phyloP scores from a whole-genome alignment of 2,329 filamentous ascomycete genomes.

The Talaromyces sp. region DNA sequence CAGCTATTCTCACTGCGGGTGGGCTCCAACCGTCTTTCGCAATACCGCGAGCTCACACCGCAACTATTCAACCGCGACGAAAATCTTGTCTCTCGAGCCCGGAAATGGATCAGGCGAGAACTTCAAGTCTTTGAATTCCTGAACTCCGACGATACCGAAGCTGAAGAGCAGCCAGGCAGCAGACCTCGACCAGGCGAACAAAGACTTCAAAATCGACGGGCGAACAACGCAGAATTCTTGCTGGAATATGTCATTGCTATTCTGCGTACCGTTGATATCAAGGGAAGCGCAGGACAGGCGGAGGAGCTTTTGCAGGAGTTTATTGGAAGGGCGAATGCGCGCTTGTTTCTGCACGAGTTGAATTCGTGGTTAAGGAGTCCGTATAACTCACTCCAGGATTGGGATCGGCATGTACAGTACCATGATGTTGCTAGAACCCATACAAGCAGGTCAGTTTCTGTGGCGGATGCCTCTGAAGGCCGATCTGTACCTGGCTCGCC shows the following conservation, averaged over 20 bases:
- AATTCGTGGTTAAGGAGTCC: conserved; percentile 80
- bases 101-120: conserved; percentile 79
- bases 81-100: conserved; percentile 70
- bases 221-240: conserved; percentile 75
- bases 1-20: conserved; percentile 75
- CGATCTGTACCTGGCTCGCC: conserved; percentile 26
- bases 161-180: background rate
- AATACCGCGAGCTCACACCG: conserved; percentile 71
- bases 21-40: conserved; percentile 73
- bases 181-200: conserved; percentile 29
- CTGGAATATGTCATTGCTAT: conserved; percentile 84
- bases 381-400: conserved; percentile 66
- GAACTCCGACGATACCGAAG: conserved; percentile 32
- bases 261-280: conserved; percentile 76
- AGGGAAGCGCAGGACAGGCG: conserved; percentile 72
- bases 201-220: conserved; percentile 44
- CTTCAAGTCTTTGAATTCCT: conserved; percentile 79
- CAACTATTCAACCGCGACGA: conserved; percentile 60
- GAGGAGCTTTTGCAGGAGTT: conserved; percentile 77
- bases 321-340: conserved; percentile 68
- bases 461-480: conserved; percentile 17
- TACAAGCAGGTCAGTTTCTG: conserved; percentile 1
- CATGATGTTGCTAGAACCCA: conserved; percentile 21
- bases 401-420: conserved; percentile 81
- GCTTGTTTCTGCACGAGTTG: conserved; percentile 80